These are phyloP conservation scores for Capronia epimyces DNA, from an alignment of 2,329 filamentous ascomycete genomes.

Conservation along the genomic window DNA sequence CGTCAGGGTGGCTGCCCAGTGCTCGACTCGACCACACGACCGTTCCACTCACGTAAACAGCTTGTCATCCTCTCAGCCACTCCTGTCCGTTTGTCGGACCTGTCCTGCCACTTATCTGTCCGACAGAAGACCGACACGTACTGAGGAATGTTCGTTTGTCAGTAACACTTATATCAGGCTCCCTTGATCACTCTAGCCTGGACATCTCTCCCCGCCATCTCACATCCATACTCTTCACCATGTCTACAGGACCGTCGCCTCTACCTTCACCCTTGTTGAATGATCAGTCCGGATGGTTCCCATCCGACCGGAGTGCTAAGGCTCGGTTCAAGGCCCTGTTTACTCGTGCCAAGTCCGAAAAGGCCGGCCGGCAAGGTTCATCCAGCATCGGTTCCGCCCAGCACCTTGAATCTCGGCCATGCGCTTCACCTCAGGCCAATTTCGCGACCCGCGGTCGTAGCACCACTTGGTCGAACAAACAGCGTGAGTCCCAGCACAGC, in stretches of 20 bases:
- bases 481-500: constrained; percentile 1
- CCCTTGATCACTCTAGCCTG: background rate
- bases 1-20: background rate
- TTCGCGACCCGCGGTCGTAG: constrained; percentile 3
- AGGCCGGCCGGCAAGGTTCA: constrained; percentile 4
- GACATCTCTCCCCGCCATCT: background rate
- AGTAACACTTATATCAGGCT: background rate
- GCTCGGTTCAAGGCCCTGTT: constrained; percentile 22
- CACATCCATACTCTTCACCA: constrained; percentile 4
- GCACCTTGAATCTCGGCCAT: background rate
- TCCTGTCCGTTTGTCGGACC: no score
- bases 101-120: no score
- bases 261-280: background rate
- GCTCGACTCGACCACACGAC: background rate
- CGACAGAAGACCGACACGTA: background rate
- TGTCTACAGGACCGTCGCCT: constrained; percentile 8
- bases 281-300: constrained; percentile 23
- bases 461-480: constrained; percentile 12
- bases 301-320: constrained; percentile 19
- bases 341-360: constrained; percentile 18
- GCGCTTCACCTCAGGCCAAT: background rate
- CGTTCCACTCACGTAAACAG: background rate
- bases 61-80: background rate
- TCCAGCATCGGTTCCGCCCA: background rate
- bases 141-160: background rate